Percentiles rank a stretch among this genome's conserved stretches.
Evolutionary conservation across 768 basidiomycete species (phyloP).

Genomic region (Tylopilus balloui): DNA sequence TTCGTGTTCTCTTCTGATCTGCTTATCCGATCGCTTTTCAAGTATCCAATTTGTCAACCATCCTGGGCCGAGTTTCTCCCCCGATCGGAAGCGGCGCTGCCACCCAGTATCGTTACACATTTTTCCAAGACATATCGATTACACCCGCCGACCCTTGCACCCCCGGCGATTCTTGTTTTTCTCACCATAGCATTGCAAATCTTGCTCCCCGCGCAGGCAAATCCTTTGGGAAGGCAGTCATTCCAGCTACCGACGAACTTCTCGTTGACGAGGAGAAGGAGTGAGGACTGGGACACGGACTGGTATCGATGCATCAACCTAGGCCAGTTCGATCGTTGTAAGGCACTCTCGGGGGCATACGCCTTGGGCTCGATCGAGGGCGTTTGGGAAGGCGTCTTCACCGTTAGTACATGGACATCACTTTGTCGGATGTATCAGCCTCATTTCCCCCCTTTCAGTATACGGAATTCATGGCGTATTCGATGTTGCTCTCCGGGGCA

Average conservation of each 20-base stretch:
- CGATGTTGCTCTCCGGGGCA: constrained; percentile 66
- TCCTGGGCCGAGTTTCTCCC: constrained; percentile 59
- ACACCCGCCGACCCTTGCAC: constrained; percentile 56
- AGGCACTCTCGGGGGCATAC: constrained; percentile 44
- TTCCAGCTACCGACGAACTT: constrained; percentile 15
- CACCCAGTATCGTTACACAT: constrained; percentile 30
- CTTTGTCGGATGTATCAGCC: not conserved
- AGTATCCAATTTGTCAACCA: constrained; percentile 60
- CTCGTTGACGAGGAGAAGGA: constrained; percentile 21
- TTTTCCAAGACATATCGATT: constrained; percentile 46
- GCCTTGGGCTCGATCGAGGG: constrained; percentile 68
- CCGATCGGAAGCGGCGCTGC: constrained; percentile 17
- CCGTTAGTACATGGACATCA: constrained; percentile 41
- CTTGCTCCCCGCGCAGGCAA: constrained; percentile 2
- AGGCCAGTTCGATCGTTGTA: constrained; percentile 30
- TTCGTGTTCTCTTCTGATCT: not conserved
- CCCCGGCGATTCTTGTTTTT: constrained; percentile 70
- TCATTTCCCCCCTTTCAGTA: constrained; percentile 43
- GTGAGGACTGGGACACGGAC: constrained; percentile 64
- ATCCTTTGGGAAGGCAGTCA: not conserved
- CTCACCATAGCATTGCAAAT: constrained; percentile 45
- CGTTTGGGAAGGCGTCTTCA: constrained; percentile 77
- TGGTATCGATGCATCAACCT: constrained; percentile 56
- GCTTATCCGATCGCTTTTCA: constrained; percentile 11
- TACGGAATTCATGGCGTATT: constrained; percentile 82